Base-by-base conservation (phyloP, 1,139 yeast species). In the Scheffersomyces cryptocercus region DNA sequence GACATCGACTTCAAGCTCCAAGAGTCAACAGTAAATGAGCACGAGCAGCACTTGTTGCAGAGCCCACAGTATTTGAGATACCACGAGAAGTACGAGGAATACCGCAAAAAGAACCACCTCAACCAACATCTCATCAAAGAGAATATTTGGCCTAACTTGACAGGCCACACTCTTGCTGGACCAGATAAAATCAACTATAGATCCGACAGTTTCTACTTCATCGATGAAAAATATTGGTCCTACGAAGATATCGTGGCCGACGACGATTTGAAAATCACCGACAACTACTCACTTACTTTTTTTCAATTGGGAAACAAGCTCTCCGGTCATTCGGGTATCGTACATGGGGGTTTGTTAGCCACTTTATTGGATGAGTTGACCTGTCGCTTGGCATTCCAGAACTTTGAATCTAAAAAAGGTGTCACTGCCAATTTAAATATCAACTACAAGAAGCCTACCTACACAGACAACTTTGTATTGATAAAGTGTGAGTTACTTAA, bases 311-410 rank as follows among this genome's bases (percentile, higher is more conserved):
- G 83, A 1, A 56, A 65, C 8, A 60, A 63, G 44, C 60, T 79
- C 16, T 68, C 79, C 0, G 82, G 82, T 1, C 84, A 79, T 55
- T 61, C 66, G 10, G 74, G 74, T 4, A 75, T 79, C 5, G 70
- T 79, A n/a, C 84, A 79, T 53, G 84, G 84, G 1, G 84, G 84
- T 0, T 64, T 79, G 35, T 61, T 76, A 37, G 83, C 83, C 2
- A 77, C 83, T 0, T 59, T 79, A 26, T 62, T 79, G 39, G 84
- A 79, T 52, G 84, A 79, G 51, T 65, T 73, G 39, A 75, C 81
- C 4, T 79, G 82, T 47, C 63, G 81, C 20, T 66, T 77, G 36
- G 82, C 77, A 1, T 73, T 79, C 53, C 77, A 77, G 38, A 70
- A 77, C 49, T 70, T 70, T 51, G 64, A 62, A 29, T 67, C 75